Conservation (phyloP, 2,329 filamentous ascomycete genomes). For the Penicillium polonicum region DNA sequence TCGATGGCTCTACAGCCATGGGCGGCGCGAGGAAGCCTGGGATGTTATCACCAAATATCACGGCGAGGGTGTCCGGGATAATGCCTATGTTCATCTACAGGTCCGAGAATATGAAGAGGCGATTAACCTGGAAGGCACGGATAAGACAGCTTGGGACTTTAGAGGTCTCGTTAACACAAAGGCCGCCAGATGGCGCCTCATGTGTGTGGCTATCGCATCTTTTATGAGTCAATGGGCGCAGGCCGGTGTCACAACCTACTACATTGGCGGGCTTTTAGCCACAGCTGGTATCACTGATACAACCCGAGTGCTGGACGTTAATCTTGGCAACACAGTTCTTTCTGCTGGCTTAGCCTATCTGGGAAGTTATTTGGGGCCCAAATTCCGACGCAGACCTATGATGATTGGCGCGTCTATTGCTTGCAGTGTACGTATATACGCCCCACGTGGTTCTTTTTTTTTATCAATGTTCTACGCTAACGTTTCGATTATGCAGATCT, state of each 20-base stretch:
- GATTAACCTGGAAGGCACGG: conserved; percentile 36
- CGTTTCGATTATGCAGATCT: not conserved
- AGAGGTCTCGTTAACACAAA: conserved; percentile 1
- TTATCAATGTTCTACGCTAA: not conserved
- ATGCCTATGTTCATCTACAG: conserved; percentile 32
- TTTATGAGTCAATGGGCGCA: conserved; percentile 51
- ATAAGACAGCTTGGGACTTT: conserved; percentile 56
- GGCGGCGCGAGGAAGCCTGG: conserved; percentile 58
- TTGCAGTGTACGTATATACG: not conserved
- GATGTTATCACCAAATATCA: conserved; percentile 58
- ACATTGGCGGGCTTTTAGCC: conserved; percentile 54
- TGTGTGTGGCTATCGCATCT: conserved; percentile 51
- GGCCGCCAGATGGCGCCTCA: conserved; percentile 50
- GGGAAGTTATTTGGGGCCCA: conserved; percentile 58
- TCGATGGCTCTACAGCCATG: conserved; percentile 59
- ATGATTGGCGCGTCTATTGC: conserved; percentile 29
- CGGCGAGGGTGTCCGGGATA: conserved; percentile 46
- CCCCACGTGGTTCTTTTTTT: not conserved
- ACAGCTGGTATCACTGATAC: conserved; percentile 52
- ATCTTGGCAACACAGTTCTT: conserved; percentile 54
- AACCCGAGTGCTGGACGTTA: conserved; percentile 54
- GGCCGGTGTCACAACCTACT: conserved; percentile 50
- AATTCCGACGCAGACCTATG: conserved; percentile 58
- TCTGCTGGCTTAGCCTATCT: conserved; percentile 47
- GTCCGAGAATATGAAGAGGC: conserved; percentile 35